Evolutionary conservation across 225 moss, liverwort and hornwort genomes (phyloP).

Genomic region (Bryum argenteum): DNA sequence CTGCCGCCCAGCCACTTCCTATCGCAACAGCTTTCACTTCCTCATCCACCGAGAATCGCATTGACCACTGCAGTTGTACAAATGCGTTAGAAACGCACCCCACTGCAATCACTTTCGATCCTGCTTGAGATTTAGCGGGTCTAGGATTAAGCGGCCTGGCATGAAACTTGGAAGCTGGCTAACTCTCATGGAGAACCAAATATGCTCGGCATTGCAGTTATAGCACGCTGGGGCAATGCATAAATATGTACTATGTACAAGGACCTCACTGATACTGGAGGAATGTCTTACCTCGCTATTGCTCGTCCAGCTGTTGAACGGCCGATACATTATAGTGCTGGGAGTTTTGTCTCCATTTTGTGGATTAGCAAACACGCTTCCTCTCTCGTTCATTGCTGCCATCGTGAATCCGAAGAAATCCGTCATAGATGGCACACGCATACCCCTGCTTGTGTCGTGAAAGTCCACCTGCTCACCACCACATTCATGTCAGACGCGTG

Average conservation of each 20-base stretch:
- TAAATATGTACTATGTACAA: no score
- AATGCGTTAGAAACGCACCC: background rate
- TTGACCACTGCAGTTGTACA: conserved; percentile 76
- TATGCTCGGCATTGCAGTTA: no score
- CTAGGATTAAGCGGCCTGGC: no score
- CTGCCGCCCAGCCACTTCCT: conserved; percentile 83
- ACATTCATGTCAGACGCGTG: conserved; percentile 1
- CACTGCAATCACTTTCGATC: no score
- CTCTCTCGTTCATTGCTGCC: conserved; percentile 84
- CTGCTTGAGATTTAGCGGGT: no score
- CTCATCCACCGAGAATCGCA: conserved; percentile 76
- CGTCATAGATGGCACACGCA: conserved; percentile 83
- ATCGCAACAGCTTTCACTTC: conserved; percentile 90
- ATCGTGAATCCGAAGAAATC: conserved; percentile 95
- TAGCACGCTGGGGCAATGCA: no score
- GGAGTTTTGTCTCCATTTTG: conserved; percentile 75
- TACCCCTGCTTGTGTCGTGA: conserved; percentile 78
- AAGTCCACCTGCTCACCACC: conserved; percentile 77
- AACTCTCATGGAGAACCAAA: no score
- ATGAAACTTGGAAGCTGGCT: no score
- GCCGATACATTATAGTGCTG: conserved; percentile 86
- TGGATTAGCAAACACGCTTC: conserved; percentile 82
- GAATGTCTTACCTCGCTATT: conserved; percentile 76
- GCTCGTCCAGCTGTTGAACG: conserved; percentile 86
- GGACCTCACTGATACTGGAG: no score